Evolutionary conservation across 1,139 yeast species (phyloP).

Genomic region (Geotrichum cucujoidarum): DNA sequence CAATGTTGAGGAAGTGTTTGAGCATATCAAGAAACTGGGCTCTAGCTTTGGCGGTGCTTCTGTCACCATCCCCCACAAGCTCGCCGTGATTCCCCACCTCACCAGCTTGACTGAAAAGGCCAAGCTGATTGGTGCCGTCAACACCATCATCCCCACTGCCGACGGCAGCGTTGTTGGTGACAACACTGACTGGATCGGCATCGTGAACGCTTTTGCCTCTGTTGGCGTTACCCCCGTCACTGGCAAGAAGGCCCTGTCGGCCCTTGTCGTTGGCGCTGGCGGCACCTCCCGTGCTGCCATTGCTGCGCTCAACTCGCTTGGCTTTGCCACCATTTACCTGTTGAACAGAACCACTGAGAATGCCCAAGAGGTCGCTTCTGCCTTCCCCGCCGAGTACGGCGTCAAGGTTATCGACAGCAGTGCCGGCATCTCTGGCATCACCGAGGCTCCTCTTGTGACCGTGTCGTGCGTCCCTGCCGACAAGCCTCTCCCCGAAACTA

Average conservation of each 20-base stretch:
- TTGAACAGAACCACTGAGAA: conserved; percentile 75
- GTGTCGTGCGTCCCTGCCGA: conserved; percentile 92
- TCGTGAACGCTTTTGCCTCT: conserved; percentile 58
- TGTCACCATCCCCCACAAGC: conserved; percentile 83
- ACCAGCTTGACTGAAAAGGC: conserved; percentile 64
- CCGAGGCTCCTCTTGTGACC: conserved; percentile 49
- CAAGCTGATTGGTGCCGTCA: conserved; percentile 79
- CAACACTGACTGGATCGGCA: conserved; percentile 96
- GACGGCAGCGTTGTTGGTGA: conserved; percentile 65
- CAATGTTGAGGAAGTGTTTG: conserved; percentile 49
- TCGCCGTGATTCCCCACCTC: conserved; percentile 66
- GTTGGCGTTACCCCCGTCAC: conserved; percentile 52
- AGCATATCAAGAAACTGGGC: conserved; percentile 46
- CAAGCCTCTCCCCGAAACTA: conserved; percentile 55
- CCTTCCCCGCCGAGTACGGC: conserved; percentile 59
- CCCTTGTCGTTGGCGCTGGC: conserved; percentile 85
- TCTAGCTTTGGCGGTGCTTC: conserved; percentile 79
- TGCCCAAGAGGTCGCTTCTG: conserved; percentile 51
- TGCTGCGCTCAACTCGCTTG: conserved; percentile 74
- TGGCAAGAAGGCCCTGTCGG: conserved; percentile 23
- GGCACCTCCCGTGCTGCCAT: conserved; percentile 97
- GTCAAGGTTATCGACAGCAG: conserved; percentile 51
- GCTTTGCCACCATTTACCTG: conserved; percentile 71
- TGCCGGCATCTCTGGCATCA: conserved; percentile 25
- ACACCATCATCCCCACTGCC: conserved; percentile 64